phyloP scores from a whole-genome alignment of 2,329 filamentous ascomycete species.

The Microcyclosporella mali region DNA sequence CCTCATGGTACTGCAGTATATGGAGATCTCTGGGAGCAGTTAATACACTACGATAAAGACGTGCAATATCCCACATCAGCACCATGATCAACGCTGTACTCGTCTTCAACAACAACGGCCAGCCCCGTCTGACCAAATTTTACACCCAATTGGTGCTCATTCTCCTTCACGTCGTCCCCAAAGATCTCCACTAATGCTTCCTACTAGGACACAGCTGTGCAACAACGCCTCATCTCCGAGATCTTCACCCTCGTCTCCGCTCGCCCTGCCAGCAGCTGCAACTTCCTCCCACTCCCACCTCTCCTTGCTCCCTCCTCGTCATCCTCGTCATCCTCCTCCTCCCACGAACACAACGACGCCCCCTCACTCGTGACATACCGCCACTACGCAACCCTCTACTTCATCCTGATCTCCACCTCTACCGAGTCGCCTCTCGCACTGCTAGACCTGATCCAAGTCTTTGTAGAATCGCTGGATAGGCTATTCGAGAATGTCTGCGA shows the following conservation, averaged over 20 bases:
- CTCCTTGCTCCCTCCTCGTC: slow-evolving; percentile 21
- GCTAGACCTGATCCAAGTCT: slow-evolving; percentile 95
- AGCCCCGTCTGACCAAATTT: slow-evolving; percentile 95
- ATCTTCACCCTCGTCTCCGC: slow-evolving; percentile 95
- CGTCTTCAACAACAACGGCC: slow-evolving; percentile 97
- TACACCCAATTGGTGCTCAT: slow-evolving; percentile 81
- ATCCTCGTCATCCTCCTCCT: slow-evolving; percentile 10
- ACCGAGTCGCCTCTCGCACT: slow-evolving; percentile 93
- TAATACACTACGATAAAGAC: not conserved
- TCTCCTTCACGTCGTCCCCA: not conserved
- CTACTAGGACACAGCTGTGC: slow-evolving; percentile 77
- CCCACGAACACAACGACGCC: slow-evolving; percentile 67
- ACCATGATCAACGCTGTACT: slow-evolving; percentile 96
- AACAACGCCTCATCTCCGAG: slow-evolving; percentile 92
- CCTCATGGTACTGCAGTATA: too few species aligned
- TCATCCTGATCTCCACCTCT: slow-evolving; percentile 94
- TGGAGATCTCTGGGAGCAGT: too few species aligned
- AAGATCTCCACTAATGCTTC: slow-evolving; percentile 3
- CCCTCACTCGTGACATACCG: slow-evolving; percentile 96
- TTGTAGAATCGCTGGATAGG: slow-evolving; percentile 89
- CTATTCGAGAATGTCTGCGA: slow-evolving; percentile 99
- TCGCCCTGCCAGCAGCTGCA: slow-evolving; percentile 85
- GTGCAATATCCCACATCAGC: not conserved
- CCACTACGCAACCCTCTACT: slow-evolving; percentile 96
- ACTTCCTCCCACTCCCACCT: slow-evolving; percentile 69